Evolutionary conservation across 495 filamentous ascomycete genomes (phyloP), one percentile per base, ranked within the genome.

Genomic region (Penicillium canescens): DNA sequence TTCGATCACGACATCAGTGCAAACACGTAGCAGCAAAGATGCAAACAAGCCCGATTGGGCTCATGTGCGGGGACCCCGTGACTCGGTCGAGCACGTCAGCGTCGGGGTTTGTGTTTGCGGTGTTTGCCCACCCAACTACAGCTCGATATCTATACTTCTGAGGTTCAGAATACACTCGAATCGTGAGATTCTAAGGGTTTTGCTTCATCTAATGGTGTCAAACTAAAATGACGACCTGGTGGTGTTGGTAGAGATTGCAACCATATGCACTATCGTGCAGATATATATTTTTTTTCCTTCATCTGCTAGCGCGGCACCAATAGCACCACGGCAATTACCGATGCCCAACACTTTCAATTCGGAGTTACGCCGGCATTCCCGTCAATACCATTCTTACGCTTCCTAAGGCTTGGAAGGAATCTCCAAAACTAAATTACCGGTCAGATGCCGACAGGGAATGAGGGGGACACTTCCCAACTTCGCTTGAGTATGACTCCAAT

Each of bases 1-100:
- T 43, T 34, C 62, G 75, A 78, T 76, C 73, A 77, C 75, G 75
- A 77, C 73, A 78, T 78, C 73, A 69, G 67, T 74, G 70, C 69
- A 71, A 74, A 73, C 65, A 46, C 10, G 13, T 31, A 24, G 11
- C 31, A 26, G 38, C 44, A 35, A 12, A 0, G 11, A 46, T 68
- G 66, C 73, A 76, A 75, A 74, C 70, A 51, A 59, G 16, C 71
- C 60, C 3, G 4, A 57, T 73, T 47, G 34, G 60, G 62, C 12
- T 42, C 24, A 58, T 52, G 63, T 63, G 66, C 62, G 66, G 65
- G 55, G 52, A 56, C 65, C 70, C 61, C 66, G 70, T 74, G 72
- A 74, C 62, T 31, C 12, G 10, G 12, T 36, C 56, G 66, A 72
- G 69, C 67, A 69, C 70, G 70, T 74, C 69, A 74, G 42, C 52